Conservation (phyloP, 1,139 yeast species). For the Sugiyamaella pinicola region DNA sequence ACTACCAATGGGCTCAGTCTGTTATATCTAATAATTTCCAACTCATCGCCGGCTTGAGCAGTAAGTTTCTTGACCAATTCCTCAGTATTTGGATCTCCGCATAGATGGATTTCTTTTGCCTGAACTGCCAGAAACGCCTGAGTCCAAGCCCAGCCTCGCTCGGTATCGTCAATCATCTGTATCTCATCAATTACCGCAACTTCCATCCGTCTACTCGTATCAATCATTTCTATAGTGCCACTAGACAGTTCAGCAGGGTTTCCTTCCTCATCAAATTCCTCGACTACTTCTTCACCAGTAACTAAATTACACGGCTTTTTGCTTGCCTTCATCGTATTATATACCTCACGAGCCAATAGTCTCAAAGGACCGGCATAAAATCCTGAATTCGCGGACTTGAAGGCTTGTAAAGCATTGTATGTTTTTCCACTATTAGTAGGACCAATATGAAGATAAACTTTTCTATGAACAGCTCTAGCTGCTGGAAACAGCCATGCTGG, state of each 20-base stretch:
- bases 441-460: conserved; percentile 87
- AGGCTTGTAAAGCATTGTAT: conserved; percentile 70
- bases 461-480: conserved; percentile 78
- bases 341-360: conserved; percentile 85
- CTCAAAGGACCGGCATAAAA: conserved; percentile 95
- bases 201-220: conserved; percentile 66
- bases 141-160: conserved; percentile 95
- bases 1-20: conserved; percentile 74
- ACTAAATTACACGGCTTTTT: conserved; percentile 76
- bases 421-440: conserved; percentile 99
- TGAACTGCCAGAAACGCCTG: conserved; percentile 83
- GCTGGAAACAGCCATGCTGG: conserved; percentile 90
- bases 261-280: conserved; percentile 66
- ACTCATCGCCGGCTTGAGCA: conserved; percentile 73
- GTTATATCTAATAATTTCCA: conserved; percentile 66
- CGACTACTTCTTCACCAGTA: conserved; percentile 91
- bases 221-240: conserved; percentile 95
- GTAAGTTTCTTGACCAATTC: conserved; percentile 62
- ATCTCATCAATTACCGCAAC: conserved; percentile 93
- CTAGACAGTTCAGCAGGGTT: conserved; percentile 71
- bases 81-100: conserved; percentile 90
- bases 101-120: conserved; percentile 83
- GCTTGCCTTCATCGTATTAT: conserved; percentile 70
- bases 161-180: conserved; percentile 83
- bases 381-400: conserved; percentile 73